These are phyloP conservation scores for Canariomyces notabilis DNA, from an alignment of 2,329 filamentous ascomycete genomes.

Conservation along the genomic window DNA sequence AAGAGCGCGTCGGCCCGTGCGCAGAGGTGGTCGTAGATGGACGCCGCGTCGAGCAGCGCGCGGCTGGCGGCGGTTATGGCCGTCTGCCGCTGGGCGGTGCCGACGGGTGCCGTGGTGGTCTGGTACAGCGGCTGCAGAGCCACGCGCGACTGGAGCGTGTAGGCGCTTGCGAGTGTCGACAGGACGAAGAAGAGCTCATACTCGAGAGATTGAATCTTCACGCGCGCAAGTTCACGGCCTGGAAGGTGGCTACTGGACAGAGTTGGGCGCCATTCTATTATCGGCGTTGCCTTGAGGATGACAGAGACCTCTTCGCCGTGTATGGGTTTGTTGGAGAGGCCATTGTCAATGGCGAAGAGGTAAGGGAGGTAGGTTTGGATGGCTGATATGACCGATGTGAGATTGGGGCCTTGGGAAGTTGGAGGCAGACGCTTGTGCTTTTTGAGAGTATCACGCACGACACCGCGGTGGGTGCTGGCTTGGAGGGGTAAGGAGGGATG, in stretches of 20 bases:
- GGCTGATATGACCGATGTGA: conserved; percentile 63
- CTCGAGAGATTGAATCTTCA: conserved; percentile 68
- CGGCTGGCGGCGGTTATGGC: conserved; percentile 72
- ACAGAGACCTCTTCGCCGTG: conserved; percentile 60
- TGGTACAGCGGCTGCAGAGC: conserved; percentile 70
- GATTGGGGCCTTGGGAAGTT: conserved; percentile 62
- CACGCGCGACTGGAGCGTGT: conserved; percentile 67
- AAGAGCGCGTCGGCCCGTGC: conserved; percentile 45
- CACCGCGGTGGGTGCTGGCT: conserved; percentile 76
- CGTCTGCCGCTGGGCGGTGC: conserved; percentile 60
- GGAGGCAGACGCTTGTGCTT: conserved; percentile 81
- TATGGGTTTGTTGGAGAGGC: conserved; percentile 53
- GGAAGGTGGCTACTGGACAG: conserved; percentile 58
- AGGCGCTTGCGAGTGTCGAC: conserved; percentile 68
- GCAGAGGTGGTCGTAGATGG: conserved; percentile 69
- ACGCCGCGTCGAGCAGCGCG: conserved; percentile 70
- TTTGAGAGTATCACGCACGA: conserved; percentile 80
- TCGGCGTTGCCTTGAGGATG: conserved; percentile 54
- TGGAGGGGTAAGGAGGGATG: conserved; percentile 84
- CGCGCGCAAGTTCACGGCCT: conserved; percentile 52
- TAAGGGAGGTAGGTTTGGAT: conserved; percentile 79
- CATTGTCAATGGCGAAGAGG: conserved; percentile 69
- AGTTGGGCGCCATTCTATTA: conserved; percentile 80
- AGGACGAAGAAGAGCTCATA: conserved; percentile 79
- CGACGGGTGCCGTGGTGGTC: conserved; percentile 55